Evolutionary conservation across 495 filamentous ascomycete genomes (phyloP).

Genomic region (Hypoxylon crocopeplum): DNA sequence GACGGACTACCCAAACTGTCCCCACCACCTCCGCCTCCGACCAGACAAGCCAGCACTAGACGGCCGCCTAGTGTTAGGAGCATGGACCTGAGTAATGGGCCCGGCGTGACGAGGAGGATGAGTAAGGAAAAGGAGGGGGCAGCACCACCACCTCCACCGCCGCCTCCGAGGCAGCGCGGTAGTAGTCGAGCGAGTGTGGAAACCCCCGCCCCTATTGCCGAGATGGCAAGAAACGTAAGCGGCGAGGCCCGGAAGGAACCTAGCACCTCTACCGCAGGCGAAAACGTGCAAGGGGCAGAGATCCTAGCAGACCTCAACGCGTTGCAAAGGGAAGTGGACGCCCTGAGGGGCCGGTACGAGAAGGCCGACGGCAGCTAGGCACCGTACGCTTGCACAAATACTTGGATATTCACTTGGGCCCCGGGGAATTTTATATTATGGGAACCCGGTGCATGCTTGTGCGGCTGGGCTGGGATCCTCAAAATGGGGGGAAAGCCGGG

Average conservation of each 20-base stretch:
- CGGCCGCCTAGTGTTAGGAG: conserved; percentile 47
- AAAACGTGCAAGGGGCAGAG: conserved; percentile 46
- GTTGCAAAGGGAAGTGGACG: conserved; percentile 76
- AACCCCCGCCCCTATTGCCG: conserved; percentile 26
- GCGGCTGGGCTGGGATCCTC: no score
- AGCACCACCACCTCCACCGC: conserved; percentile 64
- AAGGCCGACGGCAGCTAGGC: conserved; percentile 14
- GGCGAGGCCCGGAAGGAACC: conserved; percentile 21
- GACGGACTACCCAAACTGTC: conserved; percentile 41
- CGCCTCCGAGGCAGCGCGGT: conserved; percentile 64
- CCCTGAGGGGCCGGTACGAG: conserved; percentile 65
- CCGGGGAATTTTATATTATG: no score
- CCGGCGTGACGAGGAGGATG: conserved; percentile 24
- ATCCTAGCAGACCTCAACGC: conserved; percentile 72
- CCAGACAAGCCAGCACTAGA: conserved; percentile 48
- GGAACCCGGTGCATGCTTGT: no score
- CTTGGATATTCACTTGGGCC: conserved; percentile 1
- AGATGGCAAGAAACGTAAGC: conserved; percentile 24
- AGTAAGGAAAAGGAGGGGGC: conserved; percentile 38
- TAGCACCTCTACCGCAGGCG: conserved; percentile 30
- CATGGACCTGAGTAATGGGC: conserved; percentile 43
- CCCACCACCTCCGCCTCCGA: conserved; percentile 54
- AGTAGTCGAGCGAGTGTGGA: conserved; percentile 59
- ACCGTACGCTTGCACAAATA: neutral
- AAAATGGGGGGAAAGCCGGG: neutral